phyloP scores from a whole-genome alignment of 2,329 filamentous ascomycete genomes.

The Colletotrichum sidae region DNA sequence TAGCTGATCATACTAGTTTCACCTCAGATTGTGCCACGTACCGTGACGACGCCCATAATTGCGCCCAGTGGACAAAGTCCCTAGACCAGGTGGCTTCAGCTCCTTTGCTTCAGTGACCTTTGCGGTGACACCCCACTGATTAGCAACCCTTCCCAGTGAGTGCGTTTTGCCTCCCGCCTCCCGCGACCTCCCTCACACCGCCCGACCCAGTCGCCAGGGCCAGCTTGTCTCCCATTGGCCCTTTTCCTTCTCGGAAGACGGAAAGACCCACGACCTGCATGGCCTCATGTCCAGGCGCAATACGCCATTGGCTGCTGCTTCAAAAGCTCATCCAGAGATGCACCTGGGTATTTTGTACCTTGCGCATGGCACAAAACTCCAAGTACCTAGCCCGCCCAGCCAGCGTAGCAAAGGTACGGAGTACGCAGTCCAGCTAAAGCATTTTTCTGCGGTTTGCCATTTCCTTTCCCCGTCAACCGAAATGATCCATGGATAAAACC shows the following conservation, averaged over 20 bases:
- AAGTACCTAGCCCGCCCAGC: neutral
- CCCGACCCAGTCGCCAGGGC: constrained; percentile 27
- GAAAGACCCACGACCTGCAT: constrained; percentile 30
- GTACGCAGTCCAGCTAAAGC: neutral
- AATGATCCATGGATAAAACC: constrained; percentile 41
- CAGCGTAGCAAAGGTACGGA: constrained; percentile 16
- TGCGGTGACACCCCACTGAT: constrained; percentile 16
- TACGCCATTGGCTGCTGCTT: constrained; percentile 21
- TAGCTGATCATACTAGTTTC: too few species aligned
- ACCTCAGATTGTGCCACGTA: too few species aligned
- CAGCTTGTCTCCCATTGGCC: constrained; percentile 10
- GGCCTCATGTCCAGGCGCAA: constrained; percentile 25
- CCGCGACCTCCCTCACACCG: constrained; percentile 27
- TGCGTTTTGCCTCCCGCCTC: constrained; percentile 16
- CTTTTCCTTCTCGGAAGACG: constrained; percentile 26
- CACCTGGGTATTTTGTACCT: constrained; percentile 24
- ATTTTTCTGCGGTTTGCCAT: constrained; percentile 30
- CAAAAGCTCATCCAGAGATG: constrained; percentile 9
- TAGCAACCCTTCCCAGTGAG: constrained; percentile 4
- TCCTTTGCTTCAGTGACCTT: constrained; percentile 2
- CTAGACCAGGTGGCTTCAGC: neutral
- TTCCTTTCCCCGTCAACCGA: constrained; percentile 38
- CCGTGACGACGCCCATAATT: too few species aligned
- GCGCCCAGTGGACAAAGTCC: neutral
- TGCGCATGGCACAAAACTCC: constrained; percentile 13